Conservation (phyloP, 129 eudicot species). For the Chrysanthemum seticuspe region DNA sequence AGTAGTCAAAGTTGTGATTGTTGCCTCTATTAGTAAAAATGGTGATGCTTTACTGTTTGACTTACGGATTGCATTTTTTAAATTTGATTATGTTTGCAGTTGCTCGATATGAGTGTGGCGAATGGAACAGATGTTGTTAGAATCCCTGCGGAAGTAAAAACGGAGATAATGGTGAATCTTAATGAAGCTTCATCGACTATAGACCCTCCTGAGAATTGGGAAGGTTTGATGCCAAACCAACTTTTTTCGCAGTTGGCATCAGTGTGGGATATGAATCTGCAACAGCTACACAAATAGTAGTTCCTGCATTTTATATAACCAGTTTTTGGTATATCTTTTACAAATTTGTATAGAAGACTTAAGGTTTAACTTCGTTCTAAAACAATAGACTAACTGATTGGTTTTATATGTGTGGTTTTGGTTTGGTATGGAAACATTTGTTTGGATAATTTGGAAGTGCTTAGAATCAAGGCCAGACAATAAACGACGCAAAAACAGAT, state of each 20-base stretch:
- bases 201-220: constrained; percentile 83
- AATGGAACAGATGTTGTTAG: constrained; percentile 62
- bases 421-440: neutral
- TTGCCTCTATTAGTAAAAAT: too few relatives aligned
- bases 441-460: neutral
- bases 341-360: constrained; percentile 24
- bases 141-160: constrained; percentile 59
- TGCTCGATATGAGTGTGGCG: constrained; percentile 54
- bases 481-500: neutral
- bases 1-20: too few relatives aligned
- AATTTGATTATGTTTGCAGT: constrained; percentile 40
- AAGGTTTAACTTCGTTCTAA: neutral
- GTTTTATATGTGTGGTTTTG: constrained; percentile 16
- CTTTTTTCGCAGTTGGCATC: constrained; percentile 73
- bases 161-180: constrained; percentile 64
- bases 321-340: neutral
- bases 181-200: constrained; percentile 59
- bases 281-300: constrained; percentile 48
- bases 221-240: constrained; percentile 76
- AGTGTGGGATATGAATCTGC: constrained; percentile 70
- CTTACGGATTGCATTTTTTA: neutral
- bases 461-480: neutral
- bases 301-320: neutral
- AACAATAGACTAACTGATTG: constrained; percentile 15
- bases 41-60: too few relatives aligned